Conservation (phyloP, 768 basidiomycete species). For the Mrakia gelida region DNA sequence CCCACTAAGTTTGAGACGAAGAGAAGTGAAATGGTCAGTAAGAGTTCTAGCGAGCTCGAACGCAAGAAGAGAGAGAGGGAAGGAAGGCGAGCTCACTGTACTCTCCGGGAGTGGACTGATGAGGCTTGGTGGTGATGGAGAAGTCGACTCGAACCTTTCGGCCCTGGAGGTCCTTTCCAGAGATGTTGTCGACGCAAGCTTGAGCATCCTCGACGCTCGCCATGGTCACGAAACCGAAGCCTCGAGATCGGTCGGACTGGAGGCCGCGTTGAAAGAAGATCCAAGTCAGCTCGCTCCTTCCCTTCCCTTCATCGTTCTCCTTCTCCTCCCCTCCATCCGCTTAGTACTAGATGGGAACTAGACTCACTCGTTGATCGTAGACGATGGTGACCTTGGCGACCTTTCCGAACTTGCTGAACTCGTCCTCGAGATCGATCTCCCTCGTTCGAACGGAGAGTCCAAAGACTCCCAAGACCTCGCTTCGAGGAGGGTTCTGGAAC, state of each 20-base stretch:
- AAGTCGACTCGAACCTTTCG: slow-evolving; percentile 95
- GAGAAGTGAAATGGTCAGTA: neutral
- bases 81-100: slow-evolving; percentile 66
- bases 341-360: neutral
- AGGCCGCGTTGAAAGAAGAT: neutral
- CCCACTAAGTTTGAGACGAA: neutral
- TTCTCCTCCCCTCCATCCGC: neutral
- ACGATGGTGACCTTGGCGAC: slow-evolving; percentile 96
- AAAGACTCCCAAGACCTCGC: slow-evolving; percentile 91
- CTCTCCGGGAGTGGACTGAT: slow-evolving; percentile 93
- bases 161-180: slow-evolving; percentile 89
- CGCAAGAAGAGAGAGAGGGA: neutral
- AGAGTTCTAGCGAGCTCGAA: neutral
- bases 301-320: neutral
- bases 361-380: slow-evolving; percentile 87
- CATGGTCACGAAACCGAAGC: slow-evolving; percentile 98
- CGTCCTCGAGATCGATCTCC: slow-evolving; percentile 90
- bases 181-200: slow-evolving; percentile 81
- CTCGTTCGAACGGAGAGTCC: slow-evolving; percentile 93
- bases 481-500: slow-evolving; percentile 49
- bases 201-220: slow-evolving; percentile 78
- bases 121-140: slow-evolving; percentile 87
- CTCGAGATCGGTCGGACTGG: slow-evolving; percentile 87
- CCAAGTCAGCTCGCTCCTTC: neutral
- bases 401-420: slow-evolving; percentile 79